A percentile compares a stretch with the other conserved stretches of the same genome.
Conservation (phyloP, 768 basidiomycete species). For the Kondoa subrosea region DNA sequence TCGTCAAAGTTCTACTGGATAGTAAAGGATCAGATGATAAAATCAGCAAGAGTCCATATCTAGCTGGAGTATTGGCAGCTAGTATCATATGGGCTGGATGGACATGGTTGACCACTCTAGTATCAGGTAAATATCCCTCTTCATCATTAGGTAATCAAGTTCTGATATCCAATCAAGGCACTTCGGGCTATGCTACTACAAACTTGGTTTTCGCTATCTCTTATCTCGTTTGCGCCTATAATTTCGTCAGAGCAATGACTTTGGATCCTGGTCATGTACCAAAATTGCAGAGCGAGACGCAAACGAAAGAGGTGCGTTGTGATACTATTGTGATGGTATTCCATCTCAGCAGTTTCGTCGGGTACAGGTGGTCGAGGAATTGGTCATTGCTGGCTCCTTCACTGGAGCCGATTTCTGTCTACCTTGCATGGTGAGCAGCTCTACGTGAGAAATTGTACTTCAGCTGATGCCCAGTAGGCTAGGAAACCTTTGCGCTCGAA, state of each 20-base stretch:
- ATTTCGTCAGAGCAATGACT: conserved; percentile 76
- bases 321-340: not conserved
- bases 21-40: conserved; percentile 47
- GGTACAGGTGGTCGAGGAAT: conserved; percentile 64
- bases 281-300: conserved; percentile 59
- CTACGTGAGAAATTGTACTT: too few species aligned
- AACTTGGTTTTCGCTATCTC: conserved; percentile 60
- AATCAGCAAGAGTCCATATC: conserved; percentile 76
- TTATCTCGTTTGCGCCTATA: conserved; percentile 59
- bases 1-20: conserved; percentile 69
- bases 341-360: conserved; percentile 2
- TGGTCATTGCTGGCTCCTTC: conserved; percentile 67
- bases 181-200: conserved; percentile 54
- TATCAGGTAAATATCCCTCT: conserved; percentile 42
- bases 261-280: conserved; percentile 81
- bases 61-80: conserved; percentile 71
- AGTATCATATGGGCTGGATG: conserved; percentile 75
- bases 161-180: conserved; percentile 38
- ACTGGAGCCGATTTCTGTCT: conserved; percentile 97
- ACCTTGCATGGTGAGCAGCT: conserved; percentile 59
- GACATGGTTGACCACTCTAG: conserved; percentile 60
- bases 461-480: conserved; percentile 38
- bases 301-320: conserved; percentile 60
- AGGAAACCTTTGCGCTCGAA: conserved; percentile 83
- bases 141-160: not conserved